Evolutionary conservation across 345 rosid genomes (phyloP).

Genomic region (Eucalyptus marginata): DNA sequence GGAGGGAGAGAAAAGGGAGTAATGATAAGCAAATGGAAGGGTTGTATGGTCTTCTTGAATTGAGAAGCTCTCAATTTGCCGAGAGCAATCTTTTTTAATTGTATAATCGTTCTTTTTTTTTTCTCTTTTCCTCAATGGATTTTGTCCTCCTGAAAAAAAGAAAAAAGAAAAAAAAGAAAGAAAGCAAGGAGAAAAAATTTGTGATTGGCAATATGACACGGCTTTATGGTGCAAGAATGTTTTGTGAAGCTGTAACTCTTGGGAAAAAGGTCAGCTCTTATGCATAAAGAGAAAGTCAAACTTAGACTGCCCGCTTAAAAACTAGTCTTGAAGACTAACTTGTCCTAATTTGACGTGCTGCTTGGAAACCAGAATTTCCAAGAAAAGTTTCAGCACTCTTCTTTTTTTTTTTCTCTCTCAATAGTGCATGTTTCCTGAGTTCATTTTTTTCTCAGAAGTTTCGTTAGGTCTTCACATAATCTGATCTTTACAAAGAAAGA

Average conservation of each 20-base stretch:
- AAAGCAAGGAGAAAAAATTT: background rate
- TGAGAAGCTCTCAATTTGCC: background rate
- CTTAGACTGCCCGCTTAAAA: background rate
- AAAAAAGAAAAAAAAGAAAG: background rate
- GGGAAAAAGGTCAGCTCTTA: background rate
- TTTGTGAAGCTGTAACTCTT: background rate
- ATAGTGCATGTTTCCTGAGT: background rate
- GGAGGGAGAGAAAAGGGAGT: background rate
- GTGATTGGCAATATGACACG: background rate
- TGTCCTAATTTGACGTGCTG: background rate
- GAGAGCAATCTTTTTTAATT: background rate
- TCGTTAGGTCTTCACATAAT: background rate
- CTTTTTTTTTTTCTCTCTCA: background rate
- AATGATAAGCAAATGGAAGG: background rate
- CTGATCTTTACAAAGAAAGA: background rate
- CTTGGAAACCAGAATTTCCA: background rate
- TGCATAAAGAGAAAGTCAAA: background rate
- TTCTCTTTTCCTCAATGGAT: background rate
- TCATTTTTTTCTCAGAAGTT: background rate
- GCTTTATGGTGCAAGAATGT: background rate
- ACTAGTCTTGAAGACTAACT: background rate
- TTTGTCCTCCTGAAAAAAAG: background rate
- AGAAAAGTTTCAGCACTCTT: background rate
- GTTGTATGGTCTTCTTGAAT: background rate
- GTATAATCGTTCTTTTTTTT: background rate